A percentile compares a stretch with the other conserved stretches of the same genome.
Evolutionary conservation across 2,329 filamentous ascomycete genomes (phyloP).

Genomic region (Trichoderma endophyticum): DNA sequence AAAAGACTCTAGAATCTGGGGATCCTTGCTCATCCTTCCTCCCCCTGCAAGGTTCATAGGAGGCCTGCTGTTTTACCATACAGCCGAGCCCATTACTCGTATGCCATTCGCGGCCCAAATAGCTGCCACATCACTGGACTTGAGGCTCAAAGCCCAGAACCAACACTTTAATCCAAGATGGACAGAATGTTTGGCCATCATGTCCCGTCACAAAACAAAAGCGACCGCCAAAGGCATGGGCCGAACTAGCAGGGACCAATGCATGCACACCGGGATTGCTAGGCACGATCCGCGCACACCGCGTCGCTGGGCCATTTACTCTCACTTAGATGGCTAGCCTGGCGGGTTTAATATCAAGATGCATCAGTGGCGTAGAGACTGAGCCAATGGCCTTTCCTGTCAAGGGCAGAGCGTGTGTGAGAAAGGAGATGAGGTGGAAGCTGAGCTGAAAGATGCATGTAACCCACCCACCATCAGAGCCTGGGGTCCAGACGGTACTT

Average conservation of each 20-base stretch:
- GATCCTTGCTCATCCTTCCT: neutral
- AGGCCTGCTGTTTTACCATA: neutral
- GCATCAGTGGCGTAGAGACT: constrained; percentile 3
- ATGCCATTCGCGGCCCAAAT: neutral
- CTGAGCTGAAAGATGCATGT: constrained; percentile 5
- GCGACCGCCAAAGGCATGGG: neutral
- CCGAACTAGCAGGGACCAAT: constrained; percentile 11
- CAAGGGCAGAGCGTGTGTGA: neutral
- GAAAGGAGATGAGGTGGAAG: neutral
- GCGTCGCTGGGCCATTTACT: neutral
- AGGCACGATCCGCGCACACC: constrained; percentile 8
- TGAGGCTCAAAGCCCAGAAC: neutral
- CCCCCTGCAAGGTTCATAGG: neutral
- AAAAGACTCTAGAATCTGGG: neutral
- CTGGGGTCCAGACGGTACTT: neutral
- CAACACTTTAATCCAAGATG: neutral
- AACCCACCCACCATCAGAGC: neutral
- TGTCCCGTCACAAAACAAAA: neutral
- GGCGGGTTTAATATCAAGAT: constrained; percentile 13
- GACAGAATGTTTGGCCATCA: neutral
- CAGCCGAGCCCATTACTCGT: no score
- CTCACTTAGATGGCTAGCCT: neutral
- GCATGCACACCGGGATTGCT: constrained; percentile 13
- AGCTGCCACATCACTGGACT: neutral
- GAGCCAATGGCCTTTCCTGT: neutral